Conservation (phyloP, 148 eudicot genomes). For the Nepenthes mirabilis region DNA sequence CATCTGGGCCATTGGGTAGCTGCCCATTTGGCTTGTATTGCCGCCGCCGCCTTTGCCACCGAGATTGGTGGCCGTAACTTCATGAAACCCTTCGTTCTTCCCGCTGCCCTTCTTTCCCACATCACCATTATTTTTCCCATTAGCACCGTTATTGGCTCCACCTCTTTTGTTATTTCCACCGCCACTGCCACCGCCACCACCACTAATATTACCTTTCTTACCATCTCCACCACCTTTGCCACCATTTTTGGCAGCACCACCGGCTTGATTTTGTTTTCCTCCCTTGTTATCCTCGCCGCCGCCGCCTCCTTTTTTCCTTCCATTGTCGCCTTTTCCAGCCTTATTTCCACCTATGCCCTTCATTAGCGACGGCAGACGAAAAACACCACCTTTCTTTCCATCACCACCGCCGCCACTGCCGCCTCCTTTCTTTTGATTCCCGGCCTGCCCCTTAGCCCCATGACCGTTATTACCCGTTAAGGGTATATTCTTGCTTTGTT, state of each 20-base stretch:
- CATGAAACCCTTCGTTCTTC: conserved; percentile 18
- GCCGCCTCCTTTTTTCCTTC: background rate
- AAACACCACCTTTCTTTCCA: conserved; percentile 5
- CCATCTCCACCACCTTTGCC: conserved; percentile 5
- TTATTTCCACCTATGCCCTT: conserved; percentile 7
- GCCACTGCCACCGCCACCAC: conserved; percentile 11
- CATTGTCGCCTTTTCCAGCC: conserved; percentile 18
- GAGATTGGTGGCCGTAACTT: conserved; percentile 9
- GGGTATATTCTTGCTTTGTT: background rate
- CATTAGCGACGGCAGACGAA: background rate
- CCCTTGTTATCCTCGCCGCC: background rate
- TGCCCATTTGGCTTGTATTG: conserved; percentile 21
- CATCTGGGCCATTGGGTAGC: conserved; percentile 24
- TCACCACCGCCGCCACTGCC: conserved; percentile 2
- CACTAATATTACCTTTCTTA: background rate
- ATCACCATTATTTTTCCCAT: conserved; percentile 9
- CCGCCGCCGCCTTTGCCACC: conserved; percentile 17
- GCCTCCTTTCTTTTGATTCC: conserved; percentile 3
- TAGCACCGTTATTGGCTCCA: conserved; percentile 11
- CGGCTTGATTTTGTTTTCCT: conserved; percentile 7
- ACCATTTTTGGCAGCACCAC: background rate
- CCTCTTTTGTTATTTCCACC: conserved; percentile 15
- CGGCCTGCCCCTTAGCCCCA: background rate
- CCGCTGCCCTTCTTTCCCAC: conserved; percentile 3
- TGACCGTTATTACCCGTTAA: background rate